These are phyloP conservation scores for Tetrahymena thermophila DNA, from an alignment of 73 alveolate species.

Conservation along the genomic window DNA sequence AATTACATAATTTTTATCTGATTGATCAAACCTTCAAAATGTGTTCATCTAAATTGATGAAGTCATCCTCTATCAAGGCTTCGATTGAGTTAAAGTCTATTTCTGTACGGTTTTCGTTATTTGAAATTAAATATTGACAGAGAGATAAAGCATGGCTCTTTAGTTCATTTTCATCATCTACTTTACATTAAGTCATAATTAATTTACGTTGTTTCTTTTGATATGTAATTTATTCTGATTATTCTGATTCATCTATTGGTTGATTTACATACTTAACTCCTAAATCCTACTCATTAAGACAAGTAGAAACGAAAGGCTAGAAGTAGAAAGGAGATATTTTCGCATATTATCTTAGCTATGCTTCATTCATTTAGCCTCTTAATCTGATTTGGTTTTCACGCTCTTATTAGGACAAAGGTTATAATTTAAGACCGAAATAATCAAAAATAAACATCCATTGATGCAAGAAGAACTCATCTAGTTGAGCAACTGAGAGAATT, in stretches of 20 bases:
- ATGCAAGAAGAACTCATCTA: slow-evolving; percentile 36
- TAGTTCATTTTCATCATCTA: slow-evolving; percentile 19
- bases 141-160: slow-evolving; percentile 8
- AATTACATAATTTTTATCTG: not conserved
- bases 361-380: not conserved
- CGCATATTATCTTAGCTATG: not conserved
- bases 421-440: slow-evolving; percentile 20
- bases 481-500: slow-evolving; percentile 22
- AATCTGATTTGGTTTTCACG: not conserved
- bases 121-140: slow-evolving; percentile 8
- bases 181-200: slow-evolving; percentile 19
- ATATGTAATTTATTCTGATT: not conserved
- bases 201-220: slow-evolving; percentile 2
- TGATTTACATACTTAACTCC: slow-evolving; percentile 12
- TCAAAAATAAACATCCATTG: slow-evolving; percentile 40
- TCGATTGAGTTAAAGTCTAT: slow-evolving; percentile 11
- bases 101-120: slow-evolving; percentile 6
- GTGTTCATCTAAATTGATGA: slow-evolving; percentile 38
- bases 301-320: slow-evolving; percentile 30
- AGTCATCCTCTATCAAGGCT: slow-evolving; percentile 40
- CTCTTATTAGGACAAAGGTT: not conserved
- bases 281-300: not conserved
- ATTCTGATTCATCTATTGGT: not conserved
- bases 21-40: slow-evolving; percentile 5
- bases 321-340: slow-evolving; percentile 22